These are phyloP conservation scores for Botrytis galanthina DNA, from an alignment of 2,329 filamentous ascomycete genomes.

Conservation along the genomic window DNA sequence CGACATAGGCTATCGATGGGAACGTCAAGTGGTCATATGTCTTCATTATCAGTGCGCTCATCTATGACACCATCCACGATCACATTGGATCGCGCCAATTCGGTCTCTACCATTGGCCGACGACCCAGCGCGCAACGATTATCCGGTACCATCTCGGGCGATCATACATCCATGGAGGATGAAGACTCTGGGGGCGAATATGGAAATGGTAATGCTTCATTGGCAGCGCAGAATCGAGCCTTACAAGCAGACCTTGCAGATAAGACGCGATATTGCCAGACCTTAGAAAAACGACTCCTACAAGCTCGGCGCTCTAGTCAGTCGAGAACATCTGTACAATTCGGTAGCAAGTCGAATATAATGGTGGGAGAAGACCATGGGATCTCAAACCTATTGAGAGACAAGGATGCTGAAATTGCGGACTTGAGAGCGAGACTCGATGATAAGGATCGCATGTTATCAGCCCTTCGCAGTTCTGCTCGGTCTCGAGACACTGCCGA, in stretches of 20 bases:
- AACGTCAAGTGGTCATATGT: constrained; percentile 43
- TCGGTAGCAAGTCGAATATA: constrained; percentile 60
- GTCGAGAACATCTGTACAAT: constrained; percentile 76
- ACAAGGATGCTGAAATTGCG: constrained; percentile 90
- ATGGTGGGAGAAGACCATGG: constrained; percentile 78
- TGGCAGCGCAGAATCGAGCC: constrained; percentile 84
- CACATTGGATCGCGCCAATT: constrained; percentile 60
- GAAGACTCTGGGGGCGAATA: constrained; percentile 77
- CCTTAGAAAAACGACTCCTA: constrained; percentile 84
- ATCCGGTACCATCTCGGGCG: constrained; percentile 27
- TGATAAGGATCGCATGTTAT: constrained; percentile 92
- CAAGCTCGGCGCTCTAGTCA: constrained; percentile 90
- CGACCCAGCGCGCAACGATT: constrained; percentile 28
- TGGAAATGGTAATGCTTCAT: constrained; percentile 79
- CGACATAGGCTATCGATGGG: constrained; percentile 58
- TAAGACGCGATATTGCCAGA: constrained; percentile 94
- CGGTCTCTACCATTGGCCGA: constrained; percentile 42
- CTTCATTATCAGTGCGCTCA: constrained; percentile 60
- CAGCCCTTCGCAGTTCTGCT: constrained; percentile 79
- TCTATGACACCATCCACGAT: constrained; percentile 64
- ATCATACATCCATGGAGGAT: constrained; percentile 45
- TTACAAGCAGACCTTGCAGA: constrained; percentile 93
- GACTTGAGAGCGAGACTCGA: constrained; percentile 86
- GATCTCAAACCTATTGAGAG: constrained; percentile 68
- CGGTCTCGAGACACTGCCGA: constrained; percentile 83